Conservation (phyloP, 129 eudicot genomes). For the Pseudognaphalium luteoalbum region DNA sequence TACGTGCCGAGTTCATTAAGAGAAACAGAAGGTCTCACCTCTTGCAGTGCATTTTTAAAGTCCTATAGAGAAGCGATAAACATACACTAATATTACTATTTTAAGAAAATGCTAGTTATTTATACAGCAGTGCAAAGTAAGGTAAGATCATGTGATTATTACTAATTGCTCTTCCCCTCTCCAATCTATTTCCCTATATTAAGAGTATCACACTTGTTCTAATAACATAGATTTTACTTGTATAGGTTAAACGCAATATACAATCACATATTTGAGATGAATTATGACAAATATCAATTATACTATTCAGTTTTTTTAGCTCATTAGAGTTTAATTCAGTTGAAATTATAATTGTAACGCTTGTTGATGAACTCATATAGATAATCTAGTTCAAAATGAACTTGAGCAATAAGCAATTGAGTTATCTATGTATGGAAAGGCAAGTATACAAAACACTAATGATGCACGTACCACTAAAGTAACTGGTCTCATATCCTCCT, state of each 20-base stretch:
- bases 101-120: background rate
- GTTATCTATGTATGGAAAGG: conserved; percentile 1
- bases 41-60: conserved; percentile 52
- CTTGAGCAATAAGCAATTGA: background rate
- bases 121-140: background rate
- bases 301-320: background rate
- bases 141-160: background rate
- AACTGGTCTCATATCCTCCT: conserved; percentile 91
- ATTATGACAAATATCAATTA: background rate
- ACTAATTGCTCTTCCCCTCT: background rate
- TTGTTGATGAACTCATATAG: background rate
- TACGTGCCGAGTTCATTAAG: conserved; percentile 64
- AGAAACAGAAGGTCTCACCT: conserved; percentile 93
- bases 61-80: conserved; percentile 26
- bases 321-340: background rate
- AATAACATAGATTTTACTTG: background rate
- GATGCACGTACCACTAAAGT: conserved; percentile 53
- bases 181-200: background rate
- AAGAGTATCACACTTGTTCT: background rate
- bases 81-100: background rate
- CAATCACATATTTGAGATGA: background rate
- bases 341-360: background rate
- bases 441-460: background rate
- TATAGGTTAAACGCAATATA: background rate
- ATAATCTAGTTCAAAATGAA: background rate